Conservation (phyloP, 306 rosid species). For the Inga laurina region DNA sequence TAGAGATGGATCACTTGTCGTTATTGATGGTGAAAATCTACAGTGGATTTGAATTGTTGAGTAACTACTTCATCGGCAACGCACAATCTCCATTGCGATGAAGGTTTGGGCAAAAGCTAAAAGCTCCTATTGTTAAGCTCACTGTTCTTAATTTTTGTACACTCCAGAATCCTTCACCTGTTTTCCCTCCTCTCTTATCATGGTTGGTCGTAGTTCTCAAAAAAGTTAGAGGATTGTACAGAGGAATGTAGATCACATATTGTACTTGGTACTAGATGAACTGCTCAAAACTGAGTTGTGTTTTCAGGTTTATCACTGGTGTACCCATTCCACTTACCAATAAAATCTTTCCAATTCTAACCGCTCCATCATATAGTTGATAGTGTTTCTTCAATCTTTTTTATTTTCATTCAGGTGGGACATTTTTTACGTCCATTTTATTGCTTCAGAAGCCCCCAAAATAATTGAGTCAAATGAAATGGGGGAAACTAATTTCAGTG, state of each 20-base stretch:
- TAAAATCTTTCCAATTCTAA: conserved; percentile 33
- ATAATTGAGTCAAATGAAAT: neutral
- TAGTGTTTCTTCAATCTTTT: neutral
- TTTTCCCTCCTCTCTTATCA: neutral
- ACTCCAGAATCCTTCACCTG: conserved; percentile 24
- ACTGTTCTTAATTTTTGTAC: conserved; percentile 17
- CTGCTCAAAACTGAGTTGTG: conserved; percentile 45
- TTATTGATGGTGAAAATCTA: conserved; percentile 7
- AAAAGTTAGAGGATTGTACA: conserved; percentile 58
- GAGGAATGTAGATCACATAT: conserved; percentile 50
- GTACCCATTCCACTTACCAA: conserved; percentile 42
- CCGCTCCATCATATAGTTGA: neutral
- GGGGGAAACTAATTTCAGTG: neutral
- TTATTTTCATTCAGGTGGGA: neutral
- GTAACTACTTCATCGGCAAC: conserved; percentile 33
- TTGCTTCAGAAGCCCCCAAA: neutral
- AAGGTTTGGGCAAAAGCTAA: conserved; percentile 33
- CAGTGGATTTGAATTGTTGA: conserved; percentile 33
- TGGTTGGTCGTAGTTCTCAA: conserved; percentile 40
- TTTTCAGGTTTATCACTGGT: conserved; percentile 32
- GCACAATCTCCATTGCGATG: conserved; percentile 31
- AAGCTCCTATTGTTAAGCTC: conserved; percentile 26
- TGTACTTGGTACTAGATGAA: conserved; percentile 48
- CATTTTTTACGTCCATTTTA: neutral
- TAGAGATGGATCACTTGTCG: conserved; percentile 11